Evolutionary conservation across 2,329 filamentous ascomycete species (phyloP), one percentile per base, ranked within the genome.

Genomic region (Trichoderma pleuroti): DNA sequence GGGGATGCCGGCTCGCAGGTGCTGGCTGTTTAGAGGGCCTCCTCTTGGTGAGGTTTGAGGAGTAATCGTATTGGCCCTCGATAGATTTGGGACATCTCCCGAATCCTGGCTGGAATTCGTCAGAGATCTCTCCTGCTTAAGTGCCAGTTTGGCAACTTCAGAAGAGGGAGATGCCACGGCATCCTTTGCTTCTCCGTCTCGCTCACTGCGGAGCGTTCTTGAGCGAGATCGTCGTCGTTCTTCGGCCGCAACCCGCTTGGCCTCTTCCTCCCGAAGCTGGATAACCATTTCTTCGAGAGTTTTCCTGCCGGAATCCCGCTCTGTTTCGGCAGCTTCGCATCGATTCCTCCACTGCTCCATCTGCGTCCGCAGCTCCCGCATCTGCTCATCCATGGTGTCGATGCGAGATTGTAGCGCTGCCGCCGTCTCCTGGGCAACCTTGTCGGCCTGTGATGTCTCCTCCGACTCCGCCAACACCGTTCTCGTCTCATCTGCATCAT

Each of bases 281-380:
- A 93, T 86, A 14, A 98, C 90, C 93, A 98, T 96, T 78, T 97
- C 93, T 1, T 92, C 91, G 57, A 99, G 82, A 1, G 91, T 91
- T 79, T 92, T 91, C 68, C 91, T 90, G 68, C 90, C 89, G 54
- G 88, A 85, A 68, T 91, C 89, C 59, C 91, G 88, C 76, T 97
- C 94, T 10, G 87, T 83, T 78, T 98, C 95, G 4, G 94, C 94
- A 71, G 84, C 86, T 79, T 97, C 92, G 10, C 94, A 94, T 34
- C 93, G 90, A 70, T 88, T 84, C 76, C 91, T 91, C 83, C 93
- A 97, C 8, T 86, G 82, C 68, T 96, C 91, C 78, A 97, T 90
- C 78, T 97, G 91, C 72, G 90, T 86, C 80, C 91, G 92, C 84
- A 97, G 89, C 70, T 91, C 90, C 68, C 89, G 89, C 87, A 98